Conservation (phyloP, 2,329 filamentous ascomycete species). For the Fusarium sp. region DNA sequence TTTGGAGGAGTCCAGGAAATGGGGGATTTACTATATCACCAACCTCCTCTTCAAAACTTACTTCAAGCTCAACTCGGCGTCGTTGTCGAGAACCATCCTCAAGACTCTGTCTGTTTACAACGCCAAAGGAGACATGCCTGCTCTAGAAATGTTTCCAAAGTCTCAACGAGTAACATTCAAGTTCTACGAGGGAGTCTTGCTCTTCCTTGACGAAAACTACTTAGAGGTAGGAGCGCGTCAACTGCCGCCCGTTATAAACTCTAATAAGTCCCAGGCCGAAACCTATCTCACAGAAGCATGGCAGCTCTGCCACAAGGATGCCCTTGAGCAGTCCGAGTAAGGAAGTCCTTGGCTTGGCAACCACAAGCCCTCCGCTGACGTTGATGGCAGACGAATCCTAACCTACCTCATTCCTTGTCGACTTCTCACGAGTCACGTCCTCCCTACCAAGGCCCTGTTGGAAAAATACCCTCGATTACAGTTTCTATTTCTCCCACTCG, state of each 20-base stretch:
- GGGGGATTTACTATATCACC: conserved; percentile 96
- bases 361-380: conserved; percentile 9
- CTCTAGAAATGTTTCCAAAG: conserved; percentile 84
- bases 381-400: conserved; percentile 79
- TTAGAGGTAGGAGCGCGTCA: conserved; percentile 68
- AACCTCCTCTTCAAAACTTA: conserved; percentile 99
- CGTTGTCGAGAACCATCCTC: conserved; percentile 91
- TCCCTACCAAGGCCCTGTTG: conserved; percentile 82
- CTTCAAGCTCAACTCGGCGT: conserved; percentile 93
- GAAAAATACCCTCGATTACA: conserved; percentile 83
- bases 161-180: conserved; percentile 96
- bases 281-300: conserved; percentile 85
- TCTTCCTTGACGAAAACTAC: conserved; percentile 96
- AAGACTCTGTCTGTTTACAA: conserved; percentile 84
- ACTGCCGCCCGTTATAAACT: not conserved
- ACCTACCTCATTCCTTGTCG: conserved; percentile 96
- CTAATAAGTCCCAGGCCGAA: conserved; percentile 73
- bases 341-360: conserved; percentile 44
- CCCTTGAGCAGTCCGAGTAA: conserved; percentile 85
- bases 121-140: conserved; percentile 83
- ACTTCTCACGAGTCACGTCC: conserved; percentile 87
- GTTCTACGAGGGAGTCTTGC: conserved; percentile 95
- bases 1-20: conserved; percentile 93
- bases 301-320: conserved; percentile 82
- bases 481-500: conserved; percentile 83